A percentile compares a stretch with the other conserved stretches of the same genome.
phyloP scores from a whole-genome alignment of 2,329 filamentous ascomycete species.

The Cladosporium sp. region DNA sequence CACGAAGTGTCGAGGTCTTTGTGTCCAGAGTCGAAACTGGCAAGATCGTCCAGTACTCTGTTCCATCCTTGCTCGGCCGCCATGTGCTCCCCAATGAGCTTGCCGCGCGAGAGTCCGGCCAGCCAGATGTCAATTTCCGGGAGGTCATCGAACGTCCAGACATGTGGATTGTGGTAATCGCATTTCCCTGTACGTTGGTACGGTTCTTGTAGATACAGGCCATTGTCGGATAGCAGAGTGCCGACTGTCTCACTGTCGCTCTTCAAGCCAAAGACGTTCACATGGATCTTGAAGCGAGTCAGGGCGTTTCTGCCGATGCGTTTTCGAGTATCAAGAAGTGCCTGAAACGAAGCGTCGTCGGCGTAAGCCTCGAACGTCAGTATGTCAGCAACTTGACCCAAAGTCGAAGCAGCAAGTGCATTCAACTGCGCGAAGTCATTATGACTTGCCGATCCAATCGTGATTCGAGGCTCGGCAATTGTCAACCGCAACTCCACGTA shows the following conservation, averaged over 20 bases:
- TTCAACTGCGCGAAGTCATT: neutral
- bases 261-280: neutral
- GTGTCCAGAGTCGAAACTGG: neutral
- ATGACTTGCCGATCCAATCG: neutral
- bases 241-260: neutral
- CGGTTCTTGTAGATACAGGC: neutral
- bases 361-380: neutral
- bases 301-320: neutral
- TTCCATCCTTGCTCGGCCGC: neutral
- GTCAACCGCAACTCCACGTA: neutral
- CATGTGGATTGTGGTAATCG: neutral
- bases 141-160: neutral
- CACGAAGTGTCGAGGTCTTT: neutral
- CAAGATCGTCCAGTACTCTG: neutral
- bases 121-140: neutral
- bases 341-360: neutral
- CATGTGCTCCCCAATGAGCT: neutral
- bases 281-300: neutral
- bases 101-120: neutral
- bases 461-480: neutral
- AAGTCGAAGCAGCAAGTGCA: neutral
- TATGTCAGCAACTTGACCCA: neutral
- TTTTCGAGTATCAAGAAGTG: neutral
- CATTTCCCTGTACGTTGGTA: neutral
- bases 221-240: neutral